Base-by-base conservation (phyloP, 139 green algal species). In the Asterochloris sp. region DNA sequence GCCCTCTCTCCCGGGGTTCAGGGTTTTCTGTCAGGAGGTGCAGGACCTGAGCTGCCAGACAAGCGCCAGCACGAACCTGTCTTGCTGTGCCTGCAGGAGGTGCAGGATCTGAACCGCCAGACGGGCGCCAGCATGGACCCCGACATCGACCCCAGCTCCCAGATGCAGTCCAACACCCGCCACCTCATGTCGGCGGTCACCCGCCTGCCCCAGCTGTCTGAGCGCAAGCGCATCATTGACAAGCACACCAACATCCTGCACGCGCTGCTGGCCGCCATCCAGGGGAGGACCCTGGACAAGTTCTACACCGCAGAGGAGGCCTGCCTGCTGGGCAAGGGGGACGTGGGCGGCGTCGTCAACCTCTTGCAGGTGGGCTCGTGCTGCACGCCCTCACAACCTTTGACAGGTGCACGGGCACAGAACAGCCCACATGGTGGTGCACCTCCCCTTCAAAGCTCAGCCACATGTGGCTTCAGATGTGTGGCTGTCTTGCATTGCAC, bases 191-290 rank as follows among this genome's bases (percentile, higher is more conserved):
- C 87, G 17, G 94, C 95, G 0, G 91, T 98, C 17, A 92, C 88
- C 11, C 91, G 88, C 17, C 89, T 98, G 63, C 95, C 95, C 8
- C 71, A 88, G 82, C 85, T 92, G 73, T 89, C 91, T 26, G 94
- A 96, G 80, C 84, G 89, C 62, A 98, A 98, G 83, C 89, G 94
- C 74, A 86, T 93, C 54, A 95, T 99, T 62, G 97, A 99, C 90
- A 99, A 99, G 92, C 97, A 99, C 93, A 99, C 96, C 83, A 98
- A 98, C 91, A 91, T 99, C 74, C 93, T 94, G 24, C 98, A 93
- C 16, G 78, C 88, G 11, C 88, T 99, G 71, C 91, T 99, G 69
- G 79, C 76, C 0, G 83, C 91, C 74, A 99, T 99, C 91, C 98
- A 97, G 88, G 85, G 78, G 17, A 89, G 95, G 16, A 88, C 83